Percentiles rank a stretch among this genome's conserved stretches.
phyloP scores from a whole-genome alignment of 2,329 filamentous ascomycete genomes.

The Septoria petroselini region DNA sequence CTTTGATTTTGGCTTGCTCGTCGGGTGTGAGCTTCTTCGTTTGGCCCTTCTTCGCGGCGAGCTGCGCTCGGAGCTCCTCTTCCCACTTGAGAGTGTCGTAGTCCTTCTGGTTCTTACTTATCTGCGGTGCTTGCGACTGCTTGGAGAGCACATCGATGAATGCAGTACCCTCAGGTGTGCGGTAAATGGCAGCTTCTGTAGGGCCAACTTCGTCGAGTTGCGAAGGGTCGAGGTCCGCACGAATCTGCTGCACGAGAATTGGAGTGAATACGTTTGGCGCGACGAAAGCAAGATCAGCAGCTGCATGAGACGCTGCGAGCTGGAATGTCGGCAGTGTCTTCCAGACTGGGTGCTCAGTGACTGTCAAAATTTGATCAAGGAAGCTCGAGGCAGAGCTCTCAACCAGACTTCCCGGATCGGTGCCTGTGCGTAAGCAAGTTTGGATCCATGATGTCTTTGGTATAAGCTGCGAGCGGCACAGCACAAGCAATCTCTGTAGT shows the following conservation, averaged over 20 bases:
- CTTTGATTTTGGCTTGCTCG: conserved; percentile 84
- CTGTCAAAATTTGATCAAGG: conserved; percentile 62
- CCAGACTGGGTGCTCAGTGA: conserved; percentile 41
- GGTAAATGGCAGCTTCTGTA: conserved; percentile 87
- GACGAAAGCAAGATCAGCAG: conserved; percentile 89
- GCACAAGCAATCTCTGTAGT: conserved; percentile 71
- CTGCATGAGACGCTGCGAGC: conserved; percentile 74
- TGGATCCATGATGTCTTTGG: conserved; percentile 85
- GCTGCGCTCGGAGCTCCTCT: conserved; percentile 77
- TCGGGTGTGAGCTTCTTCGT: conserved; percentile 88
- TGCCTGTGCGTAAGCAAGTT: conserved; percentile 70
- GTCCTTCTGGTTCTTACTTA: conserved; percentile 89
- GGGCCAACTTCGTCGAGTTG: conserved; percentile 73
- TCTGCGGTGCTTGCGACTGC: conserved; percentile 65
- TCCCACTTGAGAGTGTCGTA: conserved; percentile 98
- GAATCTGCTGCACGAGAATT: conserved; percentile 70
- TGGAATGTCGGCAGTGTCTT: conserved; percentile 52
- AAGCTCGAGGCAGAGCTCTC: conserved; percentile 61
- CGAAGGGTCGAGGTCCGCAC: conserved; percentile 66
- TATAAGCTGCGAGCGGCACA: conserved; percentile 75
- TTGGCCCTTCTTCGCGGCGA: conserved; percentile 90
- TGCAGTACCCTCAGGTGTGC: conserved; percentile 80
- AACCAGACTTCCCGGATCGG: conserved; percentile 79
- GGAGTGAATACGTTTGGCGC: conserved; percentile 79
- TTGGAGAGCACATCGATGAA: conserved; percentile 90